Evolutionary conservation across 805 yeast species (phyloP).

Genomic region (Wickerhamiella sorbophila): DNA sequence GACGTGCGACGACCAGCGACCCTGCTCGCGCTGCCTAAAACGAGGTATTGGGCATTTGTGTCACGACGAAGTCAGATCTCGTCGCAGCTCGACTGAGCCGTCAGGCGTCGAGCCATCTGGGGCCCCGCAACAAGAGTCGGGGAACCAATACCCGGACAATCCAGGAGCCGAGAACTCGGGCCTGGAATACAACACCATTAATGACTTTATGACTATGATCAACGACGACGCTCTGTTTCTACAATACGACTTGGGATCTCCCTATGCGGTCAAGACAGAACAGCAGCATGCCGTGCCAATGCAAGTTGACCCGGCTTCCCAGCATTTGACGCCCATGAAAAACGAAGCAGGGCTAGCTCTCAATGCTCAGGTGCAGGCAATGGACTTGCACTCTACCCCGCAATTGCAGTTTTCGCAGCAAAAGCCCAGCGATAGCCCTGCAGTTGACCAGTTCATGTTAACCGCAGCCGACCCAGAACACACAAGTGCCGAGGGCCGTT

Average conservation of each 20-base stretch:
- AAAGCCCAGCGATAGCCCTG: background rate
- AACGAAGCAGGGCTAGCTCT: background rate
- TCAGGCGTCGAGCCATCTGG: background rate
- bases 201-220: conserved; percentile 14
- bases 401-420: background rate
- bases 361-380: background rate
- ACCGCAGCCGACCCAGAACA: conserved; percentile 97
- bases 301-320: background rate
- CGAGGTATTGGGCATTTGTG: conserved; percentile 82
- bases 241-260: conserved; percentile 2
- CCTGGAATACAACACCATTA: background rate
- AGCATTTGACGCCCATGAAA: background rate
- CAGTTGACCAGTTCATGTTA: conserved; percentile 68
- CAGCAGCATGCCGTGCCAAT: background rate
- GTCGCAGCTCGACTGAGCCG: conserved; percentile 1
- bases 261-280: background rate
- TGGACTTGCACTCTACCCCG: background rate
- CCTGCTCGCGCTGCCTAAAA: conserved; percentile 72
- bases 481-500: conserved; percentile 81
- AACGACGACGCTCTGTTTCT: conserved; percentile 11
- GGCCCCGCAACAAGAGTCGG: background rate
- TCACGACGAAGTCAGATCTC: conserved; percentile 43
- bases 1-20: conserved; percentile 71
- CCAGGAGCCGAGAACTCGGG: background rate
- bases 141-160: background rate